Base-by-base conservation (phyloP, 1,139 yeast genomes). In the Kurtzmaniella quercitrusa region DNA sequence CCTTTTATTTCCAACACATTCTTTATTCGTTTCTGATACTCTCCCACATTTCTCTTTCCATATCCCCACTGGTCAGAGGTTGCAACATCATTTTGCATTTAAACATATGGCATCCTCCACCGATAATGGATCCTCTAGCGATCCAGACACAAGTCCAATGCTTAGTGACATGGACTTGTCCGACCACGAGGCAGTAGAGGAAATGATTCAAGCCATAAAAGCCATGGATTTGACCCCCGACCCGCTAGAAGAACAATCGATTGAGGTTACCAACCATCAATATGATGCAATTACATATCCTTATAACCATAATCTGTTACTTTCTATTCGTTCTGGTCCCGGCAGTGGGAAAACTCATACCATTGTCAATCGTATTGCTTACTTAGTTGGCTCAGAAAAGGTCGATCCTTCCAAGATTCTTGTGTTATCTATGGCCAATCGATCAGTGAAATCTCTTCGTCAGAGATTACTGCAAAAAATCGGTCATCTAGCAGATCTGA, bases 311-410 rank as follows among this genome's bases (percentile, higher is more conserved):
- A 57, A 62, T 21, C 58, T 69, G 2, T 60, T 82, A 1, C 57
- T 83, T 10, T 68, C 77, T 18, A 67, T 84, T 1, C 66, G 71
- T 16, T 85, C 90, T 0, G 90, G 91, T 0, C 90, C 91, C 1
- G 91, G 91, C 2, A 77, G 86, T 18, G 95, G 95, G 1, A 86
- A 86, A 54, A 85, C 94, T 0, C 66, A 68, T 37, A 82, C 90
- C 0, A 53, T 86, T 25, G 76, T 79, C 2, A 65, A 72, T 37
- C 68, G 88, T 47, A 68, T 84, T 0, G 77, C 76, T 2, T 65
- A 73, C 48, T 53, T 82, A 48, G 56, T 85, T 1, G 50, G 57
- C 3, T 48, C 63, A 5, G 63, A 65, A 3, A 62, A 61, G 1
- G 57, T 78, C 0, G 48, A 57, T 1, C 88, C 91, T 0, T 60